Base-by-base conservation (phyloP, 176 grass and related monocot genomes). In the Typha latifolia region DNA sequence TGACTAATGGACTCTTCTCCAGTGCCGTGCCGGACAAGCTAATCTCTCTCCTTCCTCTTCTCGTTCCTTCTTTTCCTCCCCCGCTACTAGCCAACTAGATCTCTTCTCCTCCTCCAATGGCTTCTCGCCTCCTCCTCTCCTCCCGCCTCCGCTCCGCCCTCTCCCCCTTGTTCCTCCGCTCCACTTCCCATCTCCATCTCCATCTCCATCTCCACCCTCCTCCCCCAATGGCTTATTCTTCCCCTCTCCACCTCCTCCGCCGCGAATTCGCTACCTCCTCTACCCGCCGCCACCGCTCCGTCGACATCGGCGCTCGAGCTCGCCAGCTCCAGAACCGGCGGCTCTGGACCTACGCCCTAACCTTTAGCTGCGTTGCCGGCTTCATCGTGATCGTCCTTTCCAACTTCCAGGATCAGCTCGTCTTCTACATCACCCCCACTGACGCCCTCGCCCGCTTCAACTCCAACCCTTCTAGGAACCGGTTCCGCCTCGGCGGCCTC, bases 331-430 rank as follows among this genome's bases (percentile, higher is more conserved):
- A 97, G 57, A 92, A 73, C 78, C 85, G 93, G 16, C 88, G 93
- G 12, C 81, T 97, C 32, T 92, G 88, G 93, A 87, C 88, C 66
- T 92, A 97, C 72, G 93, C 83, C 23, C 89, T 92, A 27, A 91
- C 93, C 63, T 97, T 97, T 72, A 81, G 88, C 73, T 97, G 93
- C 79, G 48, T 90, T 57, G 88, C 83, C 49, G 93, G 85, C 12
- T 97, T 97, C 74, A 80, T 96, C 72, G 93, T 97, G 51, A 73
- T 87, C 59, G 93, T 97, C 74, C 82, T 97, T 18, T 87, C 80
- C 78, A 92, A 78, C 47, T 97, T 97, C 80, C 82, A 96, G 73
- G 88, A 96, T 73, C 88, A 97, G 85, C 85, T 97, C 69, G 88
- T 91, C 66, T 97, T 97, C 84, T 97, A 89, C 69, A 72, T 97